Evolutionary conservation across 1,139 yeast genomes (phyloP).

Genomic region (Protomyces pachydermus): DNA sequence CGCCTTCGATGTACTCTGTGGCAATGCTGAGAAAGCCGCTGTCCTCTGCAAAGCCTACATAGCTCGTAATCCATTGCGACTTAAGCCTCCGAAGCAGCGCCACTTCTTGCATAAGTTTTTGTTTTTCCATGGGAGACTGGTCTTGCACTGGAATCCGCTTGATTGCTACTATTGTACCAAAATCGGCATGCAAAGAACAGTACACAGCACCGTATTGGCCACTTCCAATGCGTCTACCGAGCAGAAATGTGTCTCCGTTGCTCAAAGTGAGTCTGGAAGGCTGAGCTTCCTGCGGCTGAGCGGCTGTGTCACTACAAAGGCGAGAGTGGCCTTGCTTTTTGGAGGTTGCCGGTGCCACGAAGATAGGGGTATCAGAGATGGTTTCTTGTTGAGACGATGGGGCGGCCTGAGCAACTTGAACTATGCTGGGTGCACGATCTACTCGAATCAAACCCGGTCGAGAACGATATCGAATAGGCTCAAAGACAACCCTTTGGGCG

Average conservation of each 20-base stretch:
- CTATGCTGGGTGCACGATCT: neutral
- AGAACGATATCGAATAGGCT: neutral
- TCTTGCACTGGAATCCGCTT: constrained; percentile 56
- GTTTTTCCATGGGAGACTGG: neutral
- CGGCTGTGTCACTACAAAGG: neutral
- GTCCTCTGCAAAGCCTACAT: constrained; percentile 79
- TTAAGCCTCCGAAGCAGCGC: constrained; percentile 32
- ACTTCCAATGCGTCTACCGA: constrained; percentile 59
- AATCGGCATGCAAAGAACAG: constrained; percentile 58
- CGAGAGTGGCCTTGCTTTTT: neutral
- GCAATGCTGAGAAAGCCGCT: constrained; percentile 65
- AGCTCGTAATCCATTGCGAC: constrained; percentile 81
- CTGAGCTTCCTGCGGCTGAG: neutral
- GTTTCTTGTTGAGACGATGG: neutral
- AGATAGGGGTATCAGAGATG: neutral
- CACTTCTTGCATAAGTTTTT: constrained; percentile 8
- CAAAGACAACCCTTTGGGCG: neutral
- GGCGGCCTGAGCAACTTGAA: neutral
- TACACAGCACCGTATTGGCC: constrained; percentile 80
- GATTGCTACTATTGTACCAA: constrained; percentile 72
- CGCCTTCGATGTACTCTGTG: constrained; percentile 63
- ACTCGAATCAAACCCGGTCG: neutral
- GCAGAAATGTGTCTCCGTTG: neutral
- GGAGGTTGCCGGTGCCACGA: neutral
- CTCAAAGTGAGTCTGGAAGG: neutral